Base-by-base conservation (phyloP, 768 basidiomycete species). In the Termitomyces sp. region DNA sequence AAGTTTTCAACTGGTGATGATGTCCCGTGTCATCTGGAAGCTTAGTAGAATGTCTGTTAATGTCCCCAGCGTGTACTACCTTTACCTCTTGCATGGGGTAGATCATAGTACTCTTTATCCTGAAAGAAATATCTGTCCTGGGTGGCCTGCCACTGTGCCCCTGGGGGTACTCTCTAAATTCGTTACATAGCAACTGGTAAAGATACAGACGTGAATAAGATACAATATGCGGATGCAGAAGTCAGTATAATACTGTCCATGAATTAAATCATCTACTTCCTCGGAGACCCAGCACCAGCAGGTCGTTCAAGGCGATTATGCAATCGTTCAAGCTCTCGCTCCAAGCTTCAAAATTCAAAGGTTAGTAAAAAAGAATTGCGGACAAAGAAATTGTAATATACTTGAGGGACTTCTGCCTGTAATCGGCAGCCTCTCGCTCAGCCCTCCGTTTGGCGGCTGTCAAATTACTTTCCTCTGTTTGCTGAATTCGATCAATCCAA, bases 351-450 rank as follows among this genome's bases (percentile, higher is more conserved):
- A 40, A 48, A 36, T 53, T 32, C 45, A 18, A 48, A 47, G 6
- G 46, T n/a, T 45, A 48, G 20, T 36, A 58, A 40, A 52, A 64
- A 49, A n/a, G n/a, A n/a, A 45, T 51, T 30, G 26, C 32, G 46
- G 38, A 43, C 26, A 33, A 54, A 51, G 32, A 16, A 14, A 52
- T 6, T 56, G 20, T 5, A 32, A 24, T 86, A 52, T 64, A 90
- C 89, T 78, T 82, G 16, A 90, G 74, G 43, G 84, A 78, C 59
- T 81, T 82, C 69, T 90, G 87, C 69, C 83, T 88, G 64, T 81
- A 83, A 62, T 92, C 90, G 6, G 73, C 81, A 32, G 86, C 87
- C 63, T 92, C 90, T 40, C 88, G 79, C 64, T 91, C 90, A 38
- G 86, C 87, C 44, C 88, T 80, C 33, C 90, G 84, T 69, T 90